Percentiles rank a stretch among this genome's conserved stretches.
Evolutionary conservation across 1,284 basidiomycete species (phyloP).

Genomic region (Marasmius fiardii): DNA sequence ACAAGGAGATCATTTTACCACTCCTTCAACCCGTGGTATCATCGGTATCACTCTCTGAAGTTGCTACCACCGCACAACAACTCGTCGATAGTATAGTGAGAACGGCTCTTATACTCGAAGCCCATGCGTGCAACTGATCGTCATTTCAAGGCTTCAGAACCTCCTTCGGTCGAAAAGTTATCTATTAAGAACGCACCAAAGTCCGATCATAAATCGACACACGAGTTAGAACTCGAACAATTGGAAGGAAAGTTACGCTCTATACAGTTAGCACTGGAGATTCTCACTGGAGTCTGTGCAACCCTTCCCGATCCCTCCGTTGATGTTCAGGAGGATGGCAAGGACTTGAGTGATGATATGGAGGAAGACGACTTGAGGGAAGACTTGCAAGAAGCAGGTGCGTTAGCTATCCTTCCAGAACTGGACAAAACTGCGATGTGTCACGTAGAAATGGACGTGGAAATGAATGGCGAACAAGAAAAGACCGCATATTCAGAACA

Average conservation of each 20-base stretch:
- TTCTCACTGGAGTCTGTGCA: conserved; percentile 86
- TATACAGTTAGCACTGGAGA: conserved; percentile 78
- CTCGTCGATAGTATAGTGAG: conserved; percentile 55
- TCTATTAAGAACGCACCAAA: conserved; percentile 61
- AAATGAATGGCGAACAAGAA: conserved; percentile 34
- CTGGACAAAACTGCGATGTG: conserved; percentile 7
- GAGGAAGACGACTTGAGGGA: conserved; percentile 32
- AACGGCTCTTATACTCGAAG: conserved; percentile 3
- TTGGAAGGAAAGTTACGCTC: conserved; percentile 74
- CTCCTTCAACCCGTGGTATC: conserved; percentile 67
- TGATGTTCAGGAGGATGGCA: conserved; percentile 27
- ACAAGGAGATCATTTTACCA: conserved; percentile 72
- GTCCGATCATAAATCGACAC: conserved; percentile 68
- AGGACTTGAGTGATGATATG: conserved; percentile 33
- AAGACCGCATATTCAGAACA: conserved; percentile 23
- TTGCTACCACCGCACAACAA: conserved; percentile 48
- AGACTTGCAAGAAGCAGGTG: conserved; percentile 7
- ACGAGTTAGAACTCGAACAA: conserved; percentile 69
- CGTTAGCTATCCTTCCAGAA: neutral
- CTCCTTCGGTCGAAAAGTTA: conserved; percentile 47
- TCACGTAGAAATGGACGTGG: conserved; percentile 25
- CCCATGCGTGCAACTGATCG: neutral
- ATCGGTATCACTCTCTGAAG: conserved; percentile 57
- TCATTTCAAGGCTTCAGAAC: conserved; percentile 38
- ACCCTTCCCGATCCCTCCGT: conserved; percentile 68